Base-by-base conservation (phyloP, 2,329 filamentous ascomycete species). In the Cladophialophora yegresii region DNA sequence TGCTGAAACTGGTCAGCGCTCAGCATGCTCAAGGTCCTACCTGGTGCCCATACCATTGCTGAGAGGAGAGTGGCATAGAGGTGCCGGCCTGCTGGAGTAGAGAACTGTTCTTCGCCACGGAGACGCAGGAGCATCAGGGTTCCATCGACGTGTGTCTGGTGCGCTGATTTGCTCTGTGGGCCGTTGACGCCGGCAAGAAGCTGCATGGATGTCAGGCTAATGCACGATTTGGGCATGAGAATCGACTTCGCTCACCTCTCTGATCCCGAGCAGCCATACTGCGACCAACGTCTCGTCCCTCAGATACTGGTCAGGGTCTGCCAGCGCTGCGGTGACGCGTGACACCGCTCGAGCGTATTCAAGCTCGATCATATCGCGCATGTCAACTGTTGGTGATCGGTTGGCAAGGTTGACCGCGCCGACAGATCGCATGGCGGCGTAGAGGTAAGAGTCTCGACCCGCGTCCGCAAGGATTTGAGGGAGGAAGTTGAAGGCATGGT, bases 61-160 rank as follows among this genome's bases (percentile, higher is more conserved):
- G 65, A 67, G 12, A 67, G 55, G 28, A 67, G 58, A 7, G 61
- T 61, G 2, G 55, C 32, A 30, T 64, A 67, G 5, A 67, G 40
- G 47, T 64, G 65, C 23, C 65, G 62, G 36, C 65, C 62, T 36
- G 61, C 58, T 10, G 65, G 58, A 28, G 32, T 40, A 43, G 58
- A 23, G 47, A 67, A 67, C 28, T 67, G 65, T 16, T 58, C 54
- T 43, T 67, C 65, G 12, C 65, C 65, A 36, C 65, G 61, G 23
- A 63, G 47, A 4, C 65, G 61, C 13, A 67, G 58, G 20, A 67
- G 62, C 65, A 67, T 67, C 16, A 64, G 32, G 2, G 61, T 64
- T 9, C 65, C 65, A n/a, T 67, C 65, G 33, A 67, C 40, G 51
- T 67, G 65, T 33, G 65, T 64, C 33, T 64, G 61, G n/a, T 62